A percentile compares a stretch with the other conserved stretches of the same genome.
phyloP scores from a whole-genome alignment of 768 basidiomycete genomes.

The Naganishia antarctica region DNA sequence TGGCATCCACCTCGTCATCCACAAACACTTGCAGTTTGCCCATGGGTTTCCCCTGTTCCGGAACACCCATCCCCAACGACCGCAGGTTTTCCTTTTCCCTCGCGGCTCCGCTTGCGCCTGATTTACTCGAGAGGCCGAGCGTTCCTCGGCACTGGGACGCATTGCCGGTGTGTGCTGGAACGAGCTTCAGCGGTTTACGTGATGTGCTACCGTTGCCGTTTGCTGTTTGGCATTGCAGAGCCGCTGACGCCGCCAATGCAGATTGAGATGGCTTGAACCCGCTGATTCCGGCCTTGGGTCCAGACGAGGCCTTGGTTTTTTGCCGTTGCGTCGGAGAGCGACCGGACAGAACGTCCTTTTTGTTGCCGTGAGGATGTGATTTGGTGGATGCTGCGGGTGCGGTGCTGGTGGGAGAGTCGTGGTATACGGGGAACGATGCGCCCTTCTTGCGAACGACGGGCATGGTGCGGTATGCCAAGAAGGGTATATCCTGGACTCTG shows the following conservation, averaged over 20 bases:
- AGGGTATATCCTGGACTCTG: background rate
- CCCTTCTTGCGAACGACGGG: constrained; percentile 46
- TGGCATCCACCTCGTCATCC: background rate
- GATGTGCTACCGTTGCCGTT: background rate
- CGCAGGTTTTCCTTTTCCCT: constrained; percentile 13
- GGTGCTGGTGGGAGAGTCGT: constrained; percentile 34
- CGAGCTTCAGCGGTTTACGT: background rate
- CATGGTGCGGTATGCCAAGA: constrained; percentile 31
- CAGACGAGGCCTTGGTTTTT: background rate
- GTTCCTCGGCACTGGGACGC: background rate
- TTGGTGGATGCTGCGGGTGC: background rate
- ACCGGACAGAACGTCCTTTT: constrained; percentile 13
- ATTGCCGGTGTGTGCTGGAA: background rate
- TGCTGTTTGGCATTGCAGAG: background rate
- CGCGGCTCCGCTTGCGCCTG: background rate
- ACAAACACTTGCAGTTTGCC: background rate
- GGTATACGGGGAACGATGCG: constrained; percentile 46
- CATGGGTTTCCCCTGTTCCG: background rate
- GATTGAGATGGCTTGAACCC: background rate
- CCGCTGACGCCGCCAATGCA: background rate
- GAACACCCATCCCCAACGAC: constrained; percentile 8
- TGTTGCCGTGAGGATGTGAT: background rate
- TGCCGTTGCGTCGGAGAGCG: constrained; percentile 6
- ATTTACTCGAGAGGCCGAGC: background rate
- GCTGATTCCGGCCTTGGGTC: background rate